These are phyloP conservation scores for Funneliformis caledonium DNA, from an alignment of 371 early-diverging fungal genomes.

Conservation along the genomic window DNA sequence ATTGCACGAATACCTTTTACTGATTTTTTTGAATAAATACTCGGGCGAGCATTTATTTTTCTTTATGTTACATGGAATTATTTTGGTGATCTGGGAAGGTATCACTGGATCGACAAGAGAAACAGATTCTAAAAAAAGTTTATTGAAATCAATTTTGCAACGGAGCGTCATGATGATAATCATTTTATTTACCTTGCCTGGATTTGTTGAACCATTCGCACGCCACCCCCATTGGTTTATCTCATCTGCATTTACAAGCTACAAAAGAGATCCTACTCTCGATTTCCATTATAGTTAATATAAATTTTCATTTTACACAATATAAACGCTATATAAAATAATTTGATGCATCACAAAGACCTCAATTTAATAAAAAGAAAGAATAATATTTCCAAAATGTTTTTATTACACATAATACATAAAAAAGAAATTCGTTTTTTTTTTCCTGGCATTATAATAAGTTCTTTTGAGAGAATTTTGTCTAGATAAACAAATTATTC, in stretches of 20 bases:
- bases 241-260: background rate
- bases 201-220: background rate
- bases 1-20: background rate
- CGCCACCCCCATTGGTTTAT: background rate
- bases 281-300: background rate
- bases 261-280: background rate
- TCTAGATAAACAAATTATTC: too few species aligned
- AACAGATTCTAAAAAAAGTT: background rate
- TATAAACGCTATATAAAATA: too few species aligned
- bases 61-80: background rate
- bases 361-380: too few species aligned
- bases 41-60: slow-evolving; percentile 1
- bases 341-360: too few species aligned
- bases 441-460: too few species aligned
- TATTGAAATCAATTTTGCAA: background rate
- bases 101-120: background rate
- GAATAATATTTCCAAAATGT: too few species aligned
- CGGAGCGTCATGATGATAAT: background rate
- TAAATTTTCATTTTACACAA: too few species aligned
- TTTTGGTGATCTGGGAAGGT: background rate
- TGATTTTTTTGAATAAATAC: background rate
- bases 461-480: too few species aligned
- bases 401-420: too few species aligned
- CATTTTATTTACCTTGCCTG: background rate
- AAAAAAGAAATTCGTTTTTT: too few species aligned